Base-by-base conservation (phyloP, 768 basidiomycete species). In the Lentinula edodes region DNA sequence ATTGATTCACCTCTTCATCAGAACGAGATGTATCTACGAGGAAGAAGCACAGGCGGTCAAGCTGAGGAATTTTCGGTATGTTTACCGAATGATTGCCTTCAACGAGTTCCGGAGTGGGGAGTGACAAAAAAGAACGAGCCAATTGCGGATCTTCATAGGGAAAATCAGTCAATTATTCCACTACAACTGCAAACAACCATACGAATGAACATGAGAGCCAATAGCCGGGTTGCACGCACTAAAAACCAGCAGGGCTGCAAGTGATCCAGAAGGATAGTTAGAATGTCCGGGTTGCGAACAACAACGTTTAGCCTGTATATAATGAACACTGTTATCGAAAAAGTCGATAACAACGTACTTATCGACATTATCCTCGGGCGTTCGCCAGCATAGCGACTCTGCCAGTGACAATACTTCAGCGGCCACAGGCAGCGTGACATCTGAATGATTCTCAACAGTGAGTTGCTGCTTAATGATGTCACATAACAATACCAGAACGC, bases 191-290 rank as follows among this genome's bases (percentile, higher is more conserved):
- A 32, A 52, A 52, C 45, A 28, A 53, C 74, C 86, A 63, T 66
- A 87, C 85, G 78, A 39, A 82, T 82, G 18, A 83, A 82, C 43
- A 89, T 68, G 58, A 84, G 70, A 16, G 81, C 69, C 32, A 91
- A 72, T 13, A 87, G 63, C n/a, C 82, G 79, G 16, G 78, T 71
- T 42, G 77, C 75, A 12, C 78, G 76, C 52, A 73, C 69, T 7
- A 89, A 69, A 32, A 90, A 69, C 76, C 80, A 80, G 5, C 67
- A 62, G 2, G 87, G 83, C 56, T 86, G 87, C 23, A 73, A 71
- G 5, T 75, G 64, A 62, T 83, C 74, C 15, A 91, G 72, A 23
- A 91, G 71, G 13, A 70, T 74, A 56, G 76, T 69, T 57, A 88
- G 65, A 48, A 81, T 72, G 20, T 78, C 72, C 23, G 72, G 70